Conservation (phyloP, 768 basidiomycete genomes). For the Leccinellum rugosiceps region DNA sequence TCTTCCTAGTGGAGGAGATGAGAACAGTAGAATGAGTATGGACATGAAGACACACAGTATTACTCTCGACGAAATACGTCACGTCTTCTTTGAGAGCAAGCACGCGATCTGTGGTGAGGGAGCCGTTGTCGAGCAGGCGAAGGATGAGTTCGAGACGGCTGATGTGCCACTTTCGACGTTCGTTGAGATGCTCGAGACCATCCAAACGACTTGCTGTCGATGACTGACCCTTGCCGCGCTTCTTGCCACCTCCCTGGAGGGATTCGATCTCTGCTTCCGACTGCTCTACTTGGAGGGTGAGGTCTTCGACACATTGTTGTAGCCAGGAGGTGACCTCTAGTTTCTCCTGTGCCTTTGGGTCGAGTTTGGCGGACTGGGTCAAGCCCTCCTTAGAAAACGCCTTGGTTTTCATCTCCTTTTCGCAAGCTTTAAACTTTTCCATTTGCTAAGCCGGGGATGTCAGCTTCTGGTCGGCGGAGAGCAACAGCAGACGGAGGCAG, state of each 20-base stretch:
- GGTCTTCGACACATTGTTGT: slow-evolving; percentile 83
- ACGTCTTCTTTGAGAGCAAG: slow-evolving; percentile 88
- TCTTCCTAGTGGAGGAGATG: slow-evolving; percentile 65
- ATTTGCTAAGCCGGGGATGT: slow-evolving; percentile 74
- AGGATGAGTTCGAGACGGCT: slow-evolving; percentile 89
- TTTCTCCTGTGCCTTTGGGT: slow-evolving; percentile 97
- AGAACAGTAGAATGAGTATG: slow-evolving; percentile 11
- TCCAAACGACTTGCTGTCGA: slow-evolving; percentile 69
- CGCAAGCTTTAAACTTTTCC: slow-evolving; percentile 99
- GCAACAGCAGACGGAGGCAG: slow-evolving; percentile 11
- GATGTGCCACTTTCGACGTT: slow-evolving; percentile 94
- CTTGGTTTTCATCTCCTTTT: slow-evolving; percentile 99
- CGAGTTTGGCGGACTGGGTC: slow-evolving; percentile 88
- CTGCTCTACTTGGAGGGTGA: slow-evolving; percentile 89
- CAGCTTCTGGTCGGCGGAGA: neutral
- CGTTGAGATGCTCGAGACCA: slow-evolving; percentile 86
- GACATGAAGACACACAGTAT: slow-evolving; percentile 64
- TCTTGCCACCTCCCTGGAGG: slow-evolving; percentile 78
- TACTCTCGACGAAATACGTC: slow-evolving; percentile 92
- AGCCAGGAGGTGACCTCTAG: slow-evolving; percentile 87
- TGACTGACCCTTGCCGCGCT: slow-evolving; percentile 71
- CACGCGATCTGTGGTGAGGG: slow-evolving; percentile 78
- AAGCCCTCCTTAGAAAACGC: slow-evolving; percentile 99
- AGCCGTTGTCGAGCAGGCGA: slow-evolving; percentile 91
- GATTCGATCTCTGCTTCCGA: slow-evolving; percentile 94